Base-by-base conservation (phyloP, 2,329 filamentous ascomycete genomes). In the Dothistroma pini region DNA sequence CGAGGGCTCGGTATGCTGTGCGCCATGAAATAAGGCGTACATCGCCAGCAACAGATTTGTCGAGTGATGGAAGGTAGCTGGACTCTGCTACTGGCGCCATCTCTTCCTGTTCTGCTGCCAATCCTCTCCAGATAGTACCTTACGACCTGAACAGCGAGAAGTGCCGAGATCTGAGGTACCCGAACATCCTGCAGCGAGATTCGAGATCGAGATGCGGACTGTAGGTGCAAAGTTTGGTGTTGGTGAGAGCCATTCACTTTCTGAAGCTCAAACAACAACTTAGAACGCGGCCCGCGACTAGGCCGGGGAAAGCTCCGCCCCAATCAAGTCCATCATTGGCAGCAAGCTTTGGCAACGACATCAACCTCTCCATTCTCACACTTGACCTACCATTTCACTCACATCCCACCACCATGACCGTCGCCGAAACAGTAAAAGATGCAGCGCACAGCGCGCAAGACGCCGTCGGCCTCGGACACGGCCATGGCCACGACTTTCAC, bases 41-140 rank as follows among this genome's bases (percentile, higher is more conserved):
- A 75, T 93, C 87, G 78, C 91, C 90, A 70, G 85, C 88, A 72
- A 97, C 83, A 79, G 91, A 96, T 74, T 89, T 87, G 77, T 91
- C 89, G 77, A 97, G 83, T 73, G 91, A 86, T 73, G 93, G 91
- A 72, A 96, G 89, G 79, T 93, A 95, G 75, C 50, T 58, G 41
- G 57, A 56, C n/a, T 60, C 60, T 21, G 60, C 35, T 31, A 54
- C 35, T 54, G 58, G 56, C 7, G 62, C 49, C 62, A 65, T 65
- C 50, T 57, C 60, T 58, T 57, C 31, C 35, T 16, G 48, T 54
- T 47, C 38, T 19, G 25, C 41, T 56, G 19, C 10, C 7, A 19
- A 31, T 41, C 44, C 21, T 14, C 32, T 25, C 52, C 32, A 12
- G 38, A 9, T 9, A 29, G n/a, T 2, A 7, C n/a, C 41, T 44